These are phyloP conservation scores for Pilobolus umbonatus DNA, from an alignment of 192 early-diverging fungal species.

Conservation along the genomic window DNA sequence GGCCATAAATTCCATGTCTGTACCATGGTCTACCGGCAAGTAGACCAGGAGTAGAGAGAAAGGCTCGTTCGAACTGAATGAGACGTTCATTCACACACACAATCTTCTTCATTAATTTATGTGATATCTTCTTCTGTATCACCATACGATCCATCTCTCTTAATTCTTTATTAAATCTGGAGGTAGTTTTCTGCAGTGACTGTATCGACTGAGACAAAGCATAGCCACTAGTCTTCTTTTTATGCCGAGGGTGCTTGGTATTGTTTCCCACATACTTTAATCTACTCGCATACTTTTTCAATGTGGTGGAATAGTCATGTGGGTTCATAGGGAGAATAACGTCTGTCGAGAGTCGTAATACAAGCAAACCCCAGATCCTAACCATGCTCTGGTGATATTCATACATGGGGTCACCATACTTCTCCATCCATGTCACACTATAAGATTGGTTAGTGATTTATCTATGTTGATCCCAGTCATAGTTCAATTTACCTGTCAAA, in stretches of 20 bases:
- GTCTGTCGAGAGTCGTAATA: constrained; percentile 39
- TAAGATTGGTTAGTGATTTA: neutral
- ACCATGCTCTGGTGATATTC: constrained; percentile 46
- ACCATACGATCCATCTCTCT: neutral
- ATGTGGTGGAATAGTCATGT: constrained; percentile 36
- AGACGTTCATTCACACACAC: constrained; percentile 41
- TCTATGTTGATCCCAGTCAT: neutral
- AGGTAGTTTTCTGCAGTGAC: neutral
- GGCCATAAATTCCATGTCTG: constrained; percentile 50
- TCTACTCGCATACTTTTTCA: constrained; percentile 32
- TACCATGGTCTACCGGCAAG: constrained; percentile 42
- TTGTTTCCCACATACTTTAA: too few relatives aligned
- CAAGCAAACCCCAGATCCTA: constrained; percentile 41
- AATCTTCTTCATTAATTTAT: constrained; percentile 13
- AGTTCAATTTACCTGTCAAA: constrained; percentile 40
- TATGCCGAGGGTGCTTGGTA: neutral
- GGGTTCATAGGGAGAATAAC: constrained; percentile 35
- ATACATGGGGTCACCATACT: constrained; percentile 50
- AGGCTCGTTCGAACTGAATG: constrained; percentile 43
- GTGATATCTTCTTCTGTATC: neutral
- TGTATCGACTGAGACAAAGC: neutral
- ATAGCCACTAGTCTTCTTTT: neutral
- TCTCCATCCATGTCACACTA: constrained; percentile 50
- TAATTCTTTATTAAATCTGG: neutral
- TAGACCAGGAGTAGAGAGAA: constrained; percentile 52